Conservation (phyloP, 805 yeast genomes). For the Torulaspora gathmanii region DNA sequence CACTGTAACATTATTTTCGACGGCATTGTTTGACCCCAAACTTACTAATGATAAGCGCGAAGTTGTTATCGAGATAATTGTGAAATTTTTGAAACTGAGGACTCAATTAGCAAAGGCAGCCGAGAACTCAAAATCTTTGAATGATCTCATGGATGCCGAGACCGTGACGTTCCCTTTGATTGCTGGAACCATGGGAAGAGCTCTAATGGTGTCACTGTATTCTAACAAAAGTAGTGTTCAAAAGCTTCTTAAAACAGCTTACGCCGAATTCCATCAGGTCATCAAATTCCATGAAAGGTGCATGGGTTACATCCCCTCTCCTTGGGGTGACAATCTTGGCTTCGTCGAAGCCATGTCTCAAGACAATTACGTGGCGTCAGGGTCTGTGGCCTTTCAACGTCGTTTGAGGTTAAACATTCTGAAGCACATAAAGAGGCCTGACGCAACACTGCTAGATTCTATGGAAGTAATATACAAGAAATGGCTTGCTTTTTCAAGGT, state of each 20-base stretch:
- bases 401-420: slow-evolving; percentile 46
- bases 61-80: slow-evolving; percentile 38
- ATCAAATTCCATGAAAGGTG: slow-evolving; percentile 29
- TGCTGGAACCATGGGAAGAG: slow-evolving; percentile 45
- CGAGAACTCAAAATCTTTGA: slow-evolving; percentile 24
- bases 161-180: slow-evolving; percentile 32
- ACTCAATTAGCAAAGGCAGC: slow-evolving; percentile 30
- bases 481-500: slow-evolving; percentile 24
- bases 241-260: slow-evolving; percentile 42
- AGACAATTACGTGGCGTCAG: slow-evolving; percentile 52
- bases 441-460: slow-evolving; percentile 31
- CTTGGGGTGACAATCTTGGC: slow-evolving; percentile 32
- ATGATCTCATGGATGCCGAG: slow-evolving; percentile 27
- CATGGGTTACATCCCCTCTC: slow-evolving; percentile 22
- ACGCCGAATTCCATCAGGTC: slow-evolving; percentile 30
- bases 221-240: slow-evolving; percentile 50
- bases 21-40: slow-evolving; percentile 32
- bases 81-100: slow-evolving; percentile 39
- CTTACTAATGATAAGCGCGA: slow-evolving; percentile 34
- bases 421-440: slow-evolving; percentile 24
- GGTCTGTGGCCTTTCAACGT: slow-evolving; percentile 70
- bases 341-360: slow-evolving; percentile 44
- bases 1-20: slow-evolving; percentile 38
- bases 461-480: slow-evolving; percentile 37
- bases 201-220: slow-evolving; percentile 48